Conservation (phyloP, 345 rosid genomes). For the Gossypium rotundifolium region DNA sequence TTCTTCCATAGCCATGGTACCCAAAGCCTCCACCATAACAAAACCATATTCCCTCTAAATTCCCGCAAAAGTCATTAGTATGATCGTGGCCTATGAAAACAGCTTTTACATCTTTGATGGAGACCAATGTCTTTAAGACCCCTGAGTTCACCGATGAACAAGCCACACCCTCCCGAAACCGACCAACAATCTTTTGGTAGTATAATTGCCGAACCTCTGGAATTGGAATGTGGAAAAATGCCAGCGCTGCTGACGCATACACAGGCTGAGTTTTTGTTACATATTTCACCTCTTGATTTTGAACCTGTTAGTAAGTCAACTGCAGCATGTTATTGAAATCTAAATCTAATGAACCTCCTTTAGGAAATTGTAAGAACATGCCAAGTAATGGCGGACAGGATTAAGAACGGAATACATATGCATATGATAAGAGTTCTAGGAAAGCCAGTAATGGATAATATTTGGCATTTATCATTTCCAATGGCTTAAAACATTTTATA, state of each 20-base stretch:
- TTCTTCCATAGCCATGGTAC: constrained; percentile 79
- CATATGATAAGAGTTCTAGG: neutral
- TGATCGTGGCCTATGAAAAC: constrained; percentile 88
- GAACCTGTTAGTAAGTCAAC: constrained; percentile 40
- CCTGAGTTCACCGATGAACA: constrained; percentile 69
- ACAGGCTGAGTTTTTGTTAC: neutral
- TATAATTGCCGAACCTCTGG: constrained; percentile 59
- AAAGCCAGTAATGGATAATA: neutral
- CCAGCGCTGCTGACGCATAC: constrained; percentile 37
- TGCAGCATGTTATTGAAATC: constrained; percentile 31
- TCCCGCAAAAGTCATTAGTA: constrained; percentile 80
- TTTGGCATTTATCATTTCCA: neutral
- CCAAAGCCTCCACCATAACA: constrained; percentile 97
- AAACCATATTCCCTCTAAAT: constrained; percentile 68
- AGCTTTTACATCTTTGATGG: constrained; percentile 79
- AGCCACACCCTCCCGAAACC: constrained; percentile 72
- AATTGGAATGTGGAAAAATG: constrained; percentile 86
- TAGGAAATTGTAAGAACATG: constrained; percentile 13
- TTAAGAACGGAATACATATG: neutral
- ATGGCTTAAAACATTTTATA: neutral
- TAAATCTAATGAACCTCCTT: constrained; percentile 21
- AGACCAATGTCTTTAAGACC: constrained; percentile 50
- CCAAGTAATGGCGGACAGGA: neutral
- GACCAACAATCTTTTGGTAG: constrained; percentile 49
- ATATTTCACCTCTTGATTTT: constrained; percentile 21